Evolutionary conservation across 768 basidiomycete genomes (phyloP), one percentile per base, ranked within the genome.

Genomic region (Jaapia argillacea): DNA sequence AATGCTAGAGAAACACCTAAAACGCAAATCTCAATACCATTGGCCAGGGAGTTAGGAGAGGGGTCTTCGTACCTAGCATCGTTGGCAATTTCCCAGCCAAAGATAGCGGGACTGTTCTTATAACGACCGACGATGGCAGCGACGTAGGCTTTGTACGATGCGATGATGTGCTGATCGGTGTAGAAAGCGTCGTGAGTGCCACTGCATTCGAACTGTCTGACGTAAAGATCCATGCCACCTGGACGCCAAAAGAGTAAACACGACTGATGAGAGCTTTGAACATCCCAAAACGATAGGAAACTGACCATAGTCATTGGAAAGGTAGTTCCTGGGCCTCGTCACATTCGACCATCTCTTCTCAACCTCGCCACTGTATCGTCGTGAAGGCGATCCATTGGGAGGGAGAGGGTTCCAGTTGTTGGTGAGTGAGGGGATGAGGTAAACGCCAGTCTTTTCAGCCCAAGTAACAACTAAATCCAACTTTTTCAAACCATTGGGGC

Each of bases 241-340:
- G 24, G 21, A 45, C 18, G n/a, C 16, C 40, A 10, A 21, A 13
- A 23, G 18, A 5, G 16, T 10, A 33, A 16, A 10, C 28, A 33
- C n/a, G n/a, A 10, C 10, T 33, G 16, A 33, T 16, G 10, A 10
- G 16, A 16, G 10, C 10, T 16, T 16, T 16, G 28, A 33, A 10
- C 16, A 16, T 10, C 28, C 10, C 28, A 33, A 16, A 16, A 33
- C 10, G 28, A 33, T 16, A 10, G 21, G 23, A 46, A 28, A 58
- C 64, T 41, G 27, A 72, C 81, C 81, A 42, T 74, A 83, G 51
- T 79, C 74, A 49, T 80, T 81, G 42, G 77, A 79, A 36, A 82
- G 53, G 41, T 63, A 67, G 46, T 77, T 76, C 20, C 75, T 64
- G 10, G 75, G 72, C 12, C 66, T 50, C 3, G 63, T 55, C 33